Evolutionary conservation across 257 asterid species (phyloP).

Genomic region (Lycium ferocissimum): DNA sequence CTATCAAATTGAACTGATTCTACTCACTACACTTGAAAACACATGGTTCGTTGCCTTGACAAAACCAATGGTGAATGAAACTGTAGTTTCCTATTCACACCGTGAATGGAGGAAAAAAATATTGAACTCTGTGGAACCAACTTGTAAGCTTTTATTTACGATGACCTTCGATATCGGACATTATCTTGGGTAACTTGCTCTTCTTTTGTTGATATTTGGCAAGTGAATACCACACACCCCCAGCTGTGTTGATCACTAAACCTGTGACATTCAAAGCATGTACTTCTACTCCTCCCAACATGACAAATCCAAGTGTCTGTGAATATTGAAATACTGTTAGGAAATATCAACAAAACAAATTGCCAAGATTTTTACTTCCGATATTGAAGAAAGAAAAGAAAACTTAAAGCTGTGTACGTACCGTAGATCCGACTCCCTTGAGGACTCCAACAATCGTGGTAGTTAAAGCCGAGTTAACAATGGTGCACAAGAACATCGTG

Average conservation of each 20-base stretch:
- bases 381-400: neutral
- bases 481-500: slow-evolving; percentile 98
- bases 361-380: neutral
- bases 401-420: slow-evolving; percentile 40
- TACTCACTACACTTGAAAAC: neutral
- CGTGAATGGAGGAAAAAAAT: neutral
- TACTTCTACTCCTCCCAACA: slow-evolving; percentile 90
- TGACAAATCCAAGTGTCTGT: slow-evolving; percentile 79
- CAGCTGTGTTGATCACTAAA: slow-evolving; percentile 83
- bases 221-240: slow-evolving; percentile 88
- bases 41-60: neutral
- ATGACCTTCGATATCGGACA: slow-evolving; percentile 52
- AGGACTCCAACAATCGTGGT: slow-evolving; percentile 98
- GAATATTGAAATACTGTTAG: slow-evolving; percentile 53
- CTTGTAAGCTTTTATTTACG: slow-evolving; percentile 44
- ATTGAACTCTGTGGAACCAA: neutral
- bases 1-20: slow-evolving; percentile 2
- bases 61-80: neutral
- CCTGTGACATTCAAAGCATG: slow-evolving; percentile 85
- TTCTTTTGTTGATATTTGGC: slow-evolving; percentile 86
- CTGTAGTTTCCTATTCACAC: neutral
- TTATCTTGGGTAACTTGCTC: slow-evolving; percentile 67
- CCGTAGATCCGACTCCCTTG: slow-evolving; percentile 97
- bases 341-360: neutral
- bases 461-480: slow-evolving; percentile 95